These are phyloP conservation scores for Pseudocercospora crystallina DNA, from an alignment of 2,329 filamentous ascomycete genomes.

Conservation along the genomic window DNA sequence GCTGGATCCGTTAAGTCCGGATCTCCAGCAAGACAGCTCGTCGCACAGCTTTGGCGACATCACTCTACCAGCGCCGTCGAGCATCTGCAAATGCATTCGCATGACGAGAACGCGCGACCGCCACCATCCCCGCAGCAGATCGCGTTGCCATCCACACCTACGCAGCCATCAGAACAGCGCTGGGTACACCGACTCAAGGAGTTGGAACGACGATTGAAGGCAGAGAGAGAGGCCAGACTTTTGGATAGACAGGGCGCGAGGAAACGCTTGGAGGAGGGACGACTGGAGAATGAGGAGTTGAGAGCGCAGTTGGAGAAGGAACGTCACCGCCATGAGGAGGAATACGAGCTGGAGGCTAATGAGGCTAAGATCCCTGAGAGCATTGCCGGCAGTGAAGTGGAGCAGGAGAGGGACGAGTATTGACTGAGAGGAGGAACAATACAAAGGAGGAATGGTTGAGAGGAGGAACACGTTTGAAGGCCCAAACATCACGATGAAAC, in stretches of 20 bases:
- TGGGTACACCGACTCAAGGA: conserved; percentile 86
- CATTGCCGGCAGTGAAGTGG: too few species aligned
- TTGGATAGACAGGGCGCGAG: conserved; percentile 81
- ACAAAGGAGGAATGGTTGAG: too few species aligned
- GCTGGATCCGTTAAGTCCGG: conserved; percentile 13
- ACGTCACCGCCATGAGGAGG: neutral
- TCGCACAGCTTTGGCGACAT: conserved; percentile 56
- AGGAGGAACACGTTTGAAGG: too few species aligned
- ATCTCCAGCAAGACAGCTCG: conserved; percentile 42
- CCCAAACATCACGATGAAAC: too few species aligned
- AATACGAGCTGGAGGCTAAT: too few species aligned
- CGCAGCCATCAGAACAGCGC: conserved; percentile 62
- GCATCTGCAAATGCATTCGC: conserved; percentile 26
- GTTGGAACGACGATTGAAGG: conserved; percentile 82
- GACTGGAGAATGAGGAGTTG: conserved; percentile 70
- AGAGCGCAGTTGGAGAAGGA: conserved; percentile 62
- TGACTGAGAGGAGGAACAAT: too few species aligned
- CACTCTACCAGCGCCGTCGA: conserved; percentile 55
- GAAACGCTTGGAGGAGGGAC: conserved; percentile 74
- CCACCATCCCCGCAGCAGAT: conserved; percentile 47
- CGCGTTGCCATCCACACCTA: conserved; percentile 36
- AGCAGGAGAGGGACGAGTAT: too few species aligned
- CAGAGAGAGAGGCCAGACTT: conserved; percentile 81
- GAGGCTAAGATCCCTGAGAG: too few species aligned
- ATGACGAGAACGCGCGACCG: conserved; percentile 10